Evolutionary conservation across 768 basidiomycete species (phyloP).

Genomic region (Mycena sanguinolenta): DNA sequence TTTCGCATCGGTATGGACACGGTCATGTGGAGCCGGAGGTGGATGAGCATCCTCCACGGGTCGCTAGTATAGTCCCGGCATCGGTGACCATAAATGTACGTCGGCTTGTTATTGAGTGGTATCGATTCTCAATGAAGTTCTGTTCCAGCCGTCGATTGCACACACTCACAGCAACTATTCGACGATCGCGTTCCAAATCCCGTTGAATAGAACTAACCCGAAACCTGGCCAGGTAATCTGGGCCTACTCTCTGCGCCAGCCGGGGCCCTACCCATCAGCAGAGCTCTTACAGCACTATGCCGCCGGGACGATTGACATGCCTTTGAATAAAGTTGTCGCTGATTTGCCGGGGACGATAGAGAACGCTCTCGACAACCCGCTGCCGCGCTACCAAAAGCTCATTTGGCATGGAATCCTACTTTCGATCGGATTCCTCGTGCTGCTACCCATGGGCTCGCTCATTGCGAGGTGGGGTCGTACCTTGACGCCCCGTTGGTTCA

Average conservation of each 20-base stretch:
- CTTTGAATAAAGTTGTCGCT: slow-evolving; percentile 48
- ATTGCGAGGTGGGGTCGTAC: slow-evolving; percentile 68
- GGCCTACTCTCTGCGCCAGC: slow-evolving; percentile 53
- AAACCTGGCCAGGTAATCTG: slow-evolving; percentile 49
- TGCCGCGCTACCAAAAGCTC: slow-evolving; percentile 54
- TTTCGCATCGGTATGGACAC: slow-evolving; percentile 69
- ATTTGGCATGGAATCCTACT: slow-evolving; percentile 68
- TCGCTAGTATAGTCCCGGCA: slow-evolving; percentile 56
- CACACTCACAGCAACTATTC: slow-evolving; percentile 45
- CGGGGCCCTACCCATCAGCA: slow-evolving; percentile 39
- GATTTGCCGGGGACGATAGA: slow-evolving; percentile 16
- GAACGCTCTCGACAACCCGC: slow-evolving; percentile 33
- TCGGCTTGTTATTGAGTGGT: background rate
- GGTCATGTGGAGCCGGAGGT: slow-evolving; percentile 63
- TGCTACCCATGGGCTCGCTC: slow-evolving; percentile 67
- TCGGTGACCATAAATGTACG: slow-evolving; percentile 45
- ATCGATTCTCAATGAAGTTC: background rate
- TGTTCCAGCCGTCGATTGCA: slow-evolving; percentile 38
- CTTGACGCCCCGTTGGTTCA: slow-evolving; percentile 67
- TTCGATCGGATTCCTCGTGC: slow-evolving; percentile 66
- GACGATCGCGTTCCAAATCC: slow-evolving; percentile 58
- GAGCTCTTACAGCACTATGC: slow-evolving; percentile 47
- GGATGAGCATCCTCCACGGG: slow-evolving; percentile 58
- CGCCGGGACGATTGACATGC: slow-evolving; percentile 52
- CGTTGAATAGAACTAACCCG: slow-evolving; percentile 50